These are phyloP conservation scores for Nakazawaea siamensis DNA, from an alignment of 805 yeast genomes.

Conservation along the genomic window DNA sequence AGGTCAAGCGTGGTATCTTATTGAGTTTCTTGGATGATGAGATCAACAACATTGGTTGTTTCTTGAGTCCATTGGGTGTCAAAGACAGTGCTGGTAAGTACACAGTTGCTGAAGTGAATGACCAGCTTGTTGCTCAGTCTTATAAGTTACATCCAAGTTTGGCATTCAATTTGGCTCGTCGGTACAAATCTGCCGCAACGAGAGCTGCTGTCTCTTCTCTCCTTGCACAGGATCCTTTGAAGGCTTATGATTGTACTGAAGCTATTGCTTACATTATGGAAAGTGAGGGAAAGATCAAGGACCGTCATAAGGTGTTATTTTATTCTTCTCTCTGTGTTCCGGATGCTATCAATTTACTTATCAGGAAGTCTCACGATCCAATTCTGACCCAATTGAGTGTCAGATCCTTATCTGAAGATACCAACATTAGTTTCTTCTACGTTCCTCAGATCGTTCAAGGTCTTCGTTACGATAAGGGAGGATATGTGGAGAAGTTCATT, in stretches of 20 bases:
- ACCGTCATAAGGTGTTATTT: constrained; percentile 38
- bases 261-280: constrained; percentile 48
- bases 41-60: constrained; percentile 58
- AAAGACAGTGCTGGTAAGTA: constrained; percentile 29
- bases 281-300: constrained; percentile 12
- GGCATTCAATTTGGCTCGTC: constrained; percentile 60
- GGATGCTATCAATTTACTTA: constrained; percentile 74
- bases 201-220: constrained; percentile 34
- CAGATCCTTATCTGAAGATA: constrained; percentile 80
- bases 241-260: constrained; percentile 45
- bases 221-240: constrained; percentile 41
- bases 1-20: constrained; percentile 44
- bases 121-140: constrained; percentile 42
- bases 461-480: constrained; percentile 67
- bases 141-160: constrained; percentile 61
- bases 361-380: constrained; percentile 62
- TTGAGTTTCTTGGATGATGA: constrained; percentile 69
- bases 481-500: constrained; percentile 83
- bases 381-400: constrained; percentile 77
- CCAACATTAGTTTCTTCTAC: constrained; percentile 84
- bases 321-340: constrained; percentile 80
- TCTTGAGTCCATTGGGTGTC: constrained; percentile 62
- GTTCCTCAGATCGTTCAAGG: constrained; percentile 97
- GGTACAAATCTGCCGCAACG: constrained; percentile 37
- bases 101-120: constrained; percentile 25